Conservation (phyloP, 352 stramenopile genomes). For the Phytophthora palmivora region DNA sequence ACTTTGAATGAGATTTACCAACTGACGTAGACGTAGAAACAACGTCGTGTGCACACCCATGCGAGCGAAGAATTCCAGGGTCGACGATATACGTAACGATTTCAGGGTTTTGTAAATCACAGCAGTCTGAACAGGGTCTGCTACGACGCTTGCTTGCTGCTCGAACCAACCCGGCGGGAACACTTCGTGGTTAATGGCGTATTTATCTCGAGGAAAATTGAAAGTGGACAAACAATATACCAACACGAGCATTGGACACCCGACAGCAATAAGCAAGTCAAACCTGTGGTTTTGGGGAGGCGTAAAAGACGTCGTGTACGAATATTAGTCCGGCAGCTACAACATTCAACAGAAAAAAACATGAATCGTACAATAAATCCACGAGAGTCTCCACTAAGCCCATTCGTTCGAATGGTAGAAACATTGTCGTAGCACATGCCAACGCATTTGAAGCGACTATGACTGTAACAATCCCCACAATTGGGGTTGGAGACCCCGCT, state of each 20-base stretch:
- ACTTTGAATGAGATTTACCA: too few relatives aligned
- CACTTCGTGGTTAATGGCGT: slow-evolving; percentile 41
- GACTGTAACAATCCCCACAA: slow-evolving; percentile 29
- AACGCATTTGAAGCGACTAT: slow-evolving; percentile 29
- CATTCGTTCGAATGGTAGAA: slow-evolving; percentile 16
- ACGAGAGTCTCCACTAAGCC: slow-evolving; percentile 17
- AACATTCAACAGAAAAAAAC: not conserved
- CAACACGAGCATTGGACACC: slow-evolving; percentile 43
- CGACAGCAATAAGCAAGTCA: slow-evolving; percentile 40
- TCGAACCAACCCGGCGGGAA: slow-evolving; percentile 44
- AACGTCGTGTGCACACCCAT: too few relatives aligned
- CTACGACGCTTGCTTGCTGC: slow-evolving; percentile 27
- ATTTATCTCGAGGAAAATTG: slow-evolving; percentile 34
- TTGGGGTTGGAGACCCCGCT: slow-evolving; percentile 17
- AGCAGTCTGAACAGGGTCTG: too few relatives aligned
- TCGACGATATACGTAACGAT: too few relatives aligned
- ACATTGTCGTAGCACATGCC: slow-evolving; percentile 23
- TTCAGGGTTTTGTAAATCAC: too few relatives aligned
- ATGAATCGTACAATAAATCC: slow-evolving; percentile 14
- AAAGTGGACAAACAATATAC: slow-evolving; percentile 43
- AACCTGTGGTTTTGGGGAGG: slow-evolving; percentile 28
- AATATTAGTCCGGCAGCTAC: not conserved
- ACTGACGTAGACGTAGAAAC: too few relatives aligned
- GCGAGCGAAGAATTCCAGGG: too few relatives aligned
- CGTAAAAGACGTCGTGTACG: not conserved